Base-by-base conservation (phyloP, 1,284 basidiomycete species). In the Porogramme epimiltina region DNA sequence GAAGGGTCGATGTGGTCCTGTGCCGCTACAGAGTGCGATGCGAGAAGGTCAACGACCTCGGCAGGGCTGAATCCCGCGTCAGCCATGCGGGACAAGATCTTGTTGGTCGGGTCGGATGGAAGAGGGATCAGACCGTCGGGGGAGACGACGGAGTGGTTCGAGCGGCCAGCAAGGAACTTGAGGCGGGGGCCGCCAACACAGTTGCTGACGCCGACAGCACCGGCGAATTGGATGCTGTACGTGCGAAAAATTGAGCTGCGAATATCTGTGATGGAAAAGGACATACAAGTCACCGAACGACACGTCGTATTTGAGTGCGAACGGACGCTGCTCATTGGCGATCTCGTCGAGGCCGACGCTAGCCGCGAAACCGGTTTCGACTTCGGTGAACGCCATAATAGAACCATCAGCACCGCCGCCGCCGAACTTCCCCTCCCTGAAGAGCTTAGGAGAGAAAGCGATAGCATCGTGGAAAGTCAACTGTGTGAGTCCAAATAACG, bases 281-380 rank as follows among this genome's bases (percentile, higher is more conserved):
- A 60, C 62, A 42, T 47, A 65, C 62, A 68, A 65, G 54, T 70
- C 68, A 24, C 63, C 66, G 24, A 65, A 54, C 28, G 65, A 63
- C 5, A 64, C 62, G 54, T 61, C 61, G 60, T 67, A 59, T 45
- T 47, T 58, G 44, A 59, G 54, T n/a, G 62, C 51, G 59, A 66
- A 65, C 10, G 64, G 65, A 37, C 50, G 55, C 50, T 66, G 63
- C 18, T 48, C 51, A n/a, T 55, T 54, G 37, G 67, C 63, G 44
- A 67, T 64, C 26, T 66, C 63, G 53, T 67, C 67, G 31, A 67
- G 59, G 24, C 67, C 66, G 45, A 53, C 47, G 50, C 65, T 67
- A 11, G 66, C 62, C 31, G 65, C 54, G 55, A 61, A 62, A 39
- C 33, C 38, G 31, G 62, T 63, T 51, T 67, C 66, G 42, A 60